Conservation (phyloP, 495 filamentous ascomycete genomes). For the Lichina pygmaea region DNA sequence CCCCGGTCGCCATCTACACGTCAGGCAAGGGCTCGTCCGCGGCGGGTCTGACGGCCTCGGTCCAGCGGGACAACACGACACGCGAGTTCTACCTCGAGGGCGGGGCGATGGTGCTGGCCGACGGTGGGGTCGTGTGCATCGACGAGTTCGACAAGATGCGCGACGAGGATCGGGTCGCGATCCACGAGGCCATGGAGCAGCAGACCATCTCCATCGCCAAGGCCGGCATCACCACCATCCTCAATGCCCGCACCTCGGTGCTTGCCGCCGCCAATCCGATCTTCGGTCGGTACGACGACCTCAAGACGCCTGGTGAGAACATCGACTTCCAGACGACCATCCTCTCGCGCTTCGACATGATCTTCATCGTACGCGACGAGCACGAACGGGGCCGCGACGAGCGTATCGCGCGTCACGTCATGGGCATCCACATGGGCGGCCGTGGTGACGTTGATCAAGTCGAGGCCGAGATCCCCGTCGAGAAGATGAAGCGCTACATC, state of each 20-base stretch:
- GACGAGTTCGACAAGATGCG: conserved; percentile 99
- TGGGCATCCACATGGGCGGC: conserved; percentile 90
- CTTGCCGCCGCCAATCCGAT: conserved; percentile 93
- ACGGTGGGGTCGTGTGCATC: conserved; percentile 95
- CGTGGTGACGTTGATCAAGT: conserved; percentile 59
- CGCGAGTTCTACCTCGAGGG: conserved; percentile 97
- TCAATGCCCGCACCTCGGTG: conserved; percentile 88
- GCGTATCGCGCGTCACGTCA: conserved; percentile 84
- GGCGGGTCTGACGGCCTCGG: conserved; percentile 91
- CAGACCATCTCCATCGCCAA: conserved; percentile 99
- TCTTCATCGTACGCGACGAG: conserved; percentile 94
- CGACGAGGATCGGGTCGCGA: conserved; percentile 93
- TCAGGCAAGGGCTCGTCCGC: conserved; percentile 97
- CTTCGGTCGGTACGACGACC: conserved; percentile 91
- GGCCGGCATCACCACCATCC: conserved; percentile 93
- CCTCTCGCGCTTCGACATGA: conserved; percentile 97
- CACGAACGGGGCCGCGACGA: conserved; percentile 80
- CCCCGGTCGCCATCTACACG: conserved; percentile 95
- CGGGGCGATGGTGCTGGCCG: conserved; percentile 95
- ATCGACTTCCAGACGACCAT: conserved; percentile 99
- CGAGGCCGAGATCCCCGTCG: conserved; percentile 67
- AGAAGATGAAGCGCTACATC: conserved; percentile 96
- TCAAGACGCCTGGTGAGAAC: conserved; percentile 94
- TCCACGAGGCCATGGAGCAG: conserved; percentile 99
- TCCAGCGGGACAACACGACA: conserved; percentile 74